Base-by-base conservation (phyloP, 2,329 filamentous ascomycete genomes). In the Penicillium occitanis region DNA sequence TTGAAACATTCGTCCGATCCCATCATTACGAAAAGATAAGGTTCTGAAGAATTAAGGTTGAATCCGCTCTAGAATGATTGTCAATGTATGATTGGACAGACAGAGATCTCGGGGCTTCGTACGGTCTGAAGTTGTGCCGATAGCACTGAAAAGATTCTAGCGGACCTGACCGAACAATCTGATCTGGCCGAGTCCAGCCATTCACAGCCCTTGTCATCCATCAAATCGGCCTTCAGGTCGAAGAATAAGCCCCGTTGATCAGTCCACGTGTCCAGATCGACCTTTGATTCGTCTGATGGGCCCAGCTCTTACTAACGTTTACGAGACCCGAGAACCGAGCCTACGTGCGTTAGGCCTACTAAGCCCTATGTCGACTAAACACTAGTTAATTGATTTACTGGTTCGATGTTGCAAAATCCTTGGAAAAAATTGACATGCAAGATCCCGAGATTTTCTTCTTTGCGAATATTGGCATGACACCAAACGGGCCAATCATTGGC, bases 91-190 rank as follows among this genome's bases (percentile, higher is more conserved):
- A 55, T 35, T 28, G 22, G 50, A 17, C 50, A n/a, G 30, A 30
- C 8, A 10, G 17, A 22, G 28, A 5, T 30, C 13, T 33, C 25
- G 51, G n/a, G 25, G 1, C 33, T 37, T 37, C 30, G 28, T 11
- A 1, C 61, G 61, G 61, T n/a, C 33, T 53, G 61, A 63, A 42
- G 48, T 63, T 63, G 35, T 53, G 17, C 61, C 61, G 61, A 50
- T 14, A 37, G 35, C 60, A 5, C 51, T n/a, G 10, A 35, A 13
- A 11, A 19, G 1, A 11, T 14, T 50, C 17, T 42, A 42, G 35
- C 40, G 5, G 3, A 17, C 13, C 6, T 7, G 14, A n/a, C 17
- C 17, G 42, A 51, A 51, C 17, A 19, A 30, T 14, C 40, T n/a
- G 40, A 42, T 63, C 46, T 30, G 14, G 22, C 61, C 59, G 59